Evolutionary conservation across 2,329 filamentous ascomycete genomes (phyloP).

Genomic region (Calonectria hongkongensis): DNA sequence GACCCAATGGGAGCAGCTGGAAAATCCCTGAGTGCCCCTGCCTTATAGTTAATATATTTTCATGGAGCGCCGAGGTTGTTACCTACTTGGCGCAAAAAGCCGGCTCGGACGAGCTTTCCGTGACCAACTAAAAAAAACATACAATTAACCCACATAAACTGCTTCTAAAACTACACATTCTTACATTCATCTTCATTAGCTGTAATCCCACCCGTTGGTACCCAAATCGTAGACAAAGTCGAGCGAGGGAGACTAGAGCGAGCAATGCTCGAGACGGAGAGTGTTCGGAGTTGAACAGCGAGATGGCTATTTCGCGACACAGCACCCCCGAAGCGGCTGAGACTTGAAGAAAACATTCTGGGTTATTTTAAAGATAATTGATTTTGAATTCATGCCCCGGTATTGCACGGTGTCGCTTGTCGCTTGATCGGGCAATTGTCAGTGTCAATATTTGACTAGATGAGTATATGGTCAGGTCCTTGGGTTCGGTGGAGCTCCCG

Average conservation of each 20-base stretch:
- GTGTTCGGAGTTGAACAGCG: constrained; percentile 45
- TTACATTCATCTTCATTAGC: constrained; percentile 73
- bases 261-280: constrained; percentile 54
- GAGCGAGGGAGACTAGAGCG: constrained; percentile 59
- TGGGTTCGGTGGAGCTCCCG: constrained; percentile 29
- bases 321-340: constrained; percentile 40
- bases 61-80: neutral
- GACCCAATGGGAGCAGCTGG: constrained; percentile 90
- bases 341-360: constrained; percentile 46
- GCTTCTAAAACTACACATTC: constrained; percentile 1
- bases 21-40: constrained; percentile 93
- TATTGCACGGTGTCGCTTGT: neutral
- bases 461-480: constrained; percentile 1
- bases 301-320: constrained; percentile 34
- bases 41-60: constrained; percentile 26
- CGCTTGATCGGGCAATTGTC: constrained; percentile 1
- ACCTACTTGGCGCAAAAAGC: constrained; percentile 82
- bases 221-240: constrained; percentile 84
- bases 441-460: constrained; percentile 25
- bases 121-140: constrained; percentile 72
- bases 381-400: constrained; percentile 10
- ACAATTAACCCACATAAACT: constrained; percentile 46
- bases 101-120: constrained; percentile 80
- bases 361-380: neutral
- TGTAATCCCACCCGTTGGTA: constrained; percentile 82